These are phyloP conservation scores for Melaleuca alternifolia DNA, from an alignment of 345 rosid genomes.

Conservation along the genomic window DNA sequence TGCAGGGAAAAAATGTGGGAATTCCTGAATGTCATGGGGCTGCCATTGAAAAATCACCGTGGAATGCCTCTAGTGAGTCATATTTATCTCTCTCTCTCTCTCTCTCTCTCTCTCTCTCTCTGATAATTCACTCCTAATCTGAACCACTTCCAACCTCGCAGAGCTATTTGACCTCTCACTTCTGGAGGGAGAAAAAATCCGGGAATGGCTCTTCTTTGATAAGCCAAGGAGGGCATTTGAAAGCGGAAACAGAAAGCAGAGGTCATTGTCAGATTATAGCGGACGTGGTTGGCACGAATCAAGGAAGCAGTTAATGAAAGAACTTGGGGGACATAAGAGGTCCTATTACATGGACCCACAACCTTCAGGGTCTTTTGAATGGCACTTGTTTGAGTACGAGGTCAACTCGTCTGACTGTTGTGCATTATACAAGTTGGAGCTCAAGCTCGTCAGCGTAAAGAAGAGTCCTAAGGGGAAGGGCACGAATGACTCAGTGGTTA, in stretches of 20 bases:
- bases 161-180: slow-evolving; percentile 64
- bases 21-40: slow-evolving; percentile 89
- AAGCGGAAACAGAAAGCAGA: slow-evolving; percentile 85
- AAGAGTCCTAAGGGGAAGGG: slow-evolving; percentile 58
- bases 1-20: slow-evolving; percentile 70
- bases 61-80: slow-evolving; percentile 70
- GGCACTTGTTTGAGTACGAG: slow-evolving; percentile 86
- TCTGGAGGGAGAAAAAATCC: slow-evolving; percentile 53
- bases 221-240: slow-evolving; percentile 86
- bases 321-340: slow-evolving; percentile 66
- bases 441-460: slow-evolving; percentile 43
- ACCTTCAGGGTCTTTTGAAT: slow-evolving; percentile 50
- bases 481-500: slow-evolving; percentile 53
- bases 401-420: slow-evolving; percentile 32
- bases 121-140: not conserved
- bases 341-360: slow-evolving; percentile 98
- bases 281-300: slow-evolving; percentile 98
- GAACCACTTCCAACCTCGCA: slow-evolving; percentile 17
- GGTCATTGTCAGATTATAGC: slow-evolving; percentile 76
- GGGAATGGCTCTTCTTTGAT: slow-evolving; percentile 93
- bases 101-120: not conserved
- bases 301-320: slow-evolving; percentile 73
- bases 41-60: slow-evolving; percentile 65
- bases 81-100: not conserved
- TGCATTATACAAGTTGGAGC: slow-evolving; percentile 64